These are phyloP conservation scores for Trichophyton verrucosum DNA, from an alignment of 2,329 filamentous ascomycete species.

Conservation along the genomic window DNA sequence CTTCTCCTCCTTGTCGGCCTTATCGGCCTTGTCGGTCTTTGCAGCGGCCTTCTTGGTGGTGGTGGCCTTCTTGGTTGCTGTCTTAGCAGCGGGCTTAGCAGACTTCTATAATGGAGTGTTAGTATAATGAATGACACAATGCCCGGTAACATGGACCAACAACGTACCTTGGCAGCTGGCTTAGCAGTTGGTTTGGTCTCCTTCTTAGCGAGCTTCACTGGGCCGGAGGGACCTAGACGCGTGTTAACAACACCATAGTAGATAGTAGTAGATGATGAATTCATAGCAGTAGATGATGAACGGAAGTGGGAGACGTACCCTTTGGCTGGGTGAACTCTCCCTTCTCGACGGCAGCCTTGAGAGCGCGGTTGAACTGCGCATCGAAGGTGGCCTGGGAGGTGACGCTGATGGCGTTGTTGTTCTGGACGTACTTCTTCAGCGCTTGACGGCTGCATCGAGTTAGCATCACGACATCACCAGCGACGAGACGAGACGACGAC, in stretches of 20 bases:
- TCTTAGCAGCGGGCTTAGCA: conserved; percentile 23
- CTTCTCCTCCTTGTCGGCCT: conserved; percentile 26
- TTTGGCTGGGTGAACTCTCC: conserved; percentile 82
- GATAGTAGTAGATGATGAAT: neutral
- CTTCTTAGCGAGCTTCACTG: conserved; percentile 88
- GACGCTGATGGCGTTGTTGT: conserved; percentile 48
- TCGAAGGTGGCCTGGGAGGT: conserved; percentile 49
- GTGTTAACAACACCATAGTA: conserved; percentile 19
- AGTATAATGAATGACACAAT: neutral
- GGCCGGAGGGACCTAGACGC: conserved; percentile 60
- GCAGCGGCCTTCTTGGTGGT: conserved; percentile 19
- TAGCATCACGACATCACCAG: conserved; percentile 10
- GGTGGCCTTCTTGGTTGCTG: conserved; percentile 19
- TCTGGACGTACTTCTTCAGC: conserved; percentile 62
- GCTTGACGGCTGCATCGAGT: conserved; percentile 48
- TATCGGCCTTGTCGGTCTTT: conserved; percentile 16
- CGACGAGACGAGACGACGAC: conserved; percentile 25
- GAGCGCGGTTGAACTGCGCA: conserved; percentile 73
- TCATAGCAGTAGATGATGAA: neutral
- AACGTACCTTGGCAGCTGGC: conserved; percentile 22
- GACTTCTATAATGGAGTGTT: conserved; percentile 5
- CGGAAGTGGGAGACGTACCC: conserved; percentile 45
- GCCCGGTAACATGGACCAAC: neutral
- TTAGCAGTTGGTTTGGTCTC: conserved; percentile 32
- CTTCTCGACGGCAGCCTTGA: conserved; percentile 72